A percentile compares a stretch with the other conserved stretches of the same genome.
Evolutionary conservation across 2,329 filamentous ascomycete genomes (phyloP).

Genomic region (Nemania diffusa): DNA sequence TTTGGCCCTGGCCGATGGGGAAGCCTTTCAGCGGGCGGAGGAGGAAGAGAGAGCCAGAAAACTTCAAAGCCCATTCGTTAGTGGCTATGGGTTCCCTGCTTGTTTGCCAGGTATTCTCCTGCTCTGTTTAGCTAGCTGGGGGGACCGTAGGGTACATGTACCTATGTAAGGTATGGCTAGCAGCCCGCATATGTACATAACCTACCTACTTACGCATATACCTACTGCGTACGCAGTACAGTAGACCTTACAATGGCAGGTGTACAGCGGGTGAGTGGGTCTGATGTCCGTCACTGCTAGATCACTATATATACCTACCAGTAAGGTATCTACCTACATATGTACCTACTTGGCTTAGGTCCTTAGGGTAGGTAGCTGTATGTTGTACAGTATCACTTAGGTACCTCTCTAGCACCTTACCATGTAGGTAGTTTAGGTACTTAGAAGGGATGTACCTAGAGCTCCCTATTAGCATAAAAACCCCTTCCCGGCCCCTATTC

Average conservation of each 20-base stretch:
- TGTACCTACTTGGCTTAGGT: constrained; percentile 5
- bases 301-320: no score
- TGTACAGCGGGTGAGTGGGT: background rate
- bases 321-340: background rate
- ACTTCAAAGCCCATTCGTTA: constrained; percentile 25
- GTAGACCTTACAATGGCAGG: background rate
- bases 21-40: constrained; percentile 22
- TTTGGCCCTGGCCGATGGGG: constrained; percentile 17
- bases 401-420: no score
- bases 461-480: constrained; percentile 11
- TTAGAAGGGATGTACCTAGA: background rate
- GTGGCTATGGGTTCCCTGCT: constrained; percentile 24
- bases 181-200: background rate
- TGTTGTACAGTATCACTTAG: background rate
- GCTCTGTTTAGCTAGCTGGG: constrained; percentile 8
- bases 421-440: no score
- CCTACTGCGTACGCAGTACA: no score
- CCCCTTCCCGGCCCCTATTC: constrained; percentile 24
- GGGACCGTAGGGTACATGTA: no score
- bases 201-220: background rate
- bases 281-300: background rate
- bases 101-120: constrained; percentile 7
- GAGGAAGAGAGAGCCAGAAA: constrained; percentile 28
- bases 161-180: background rate
- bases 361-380: background rate